A percentile compares a stretch with the other conserved stretches of the same genome.
phyloP scores from a whole-genome alignment of 495 filamentous ascomycete species.

The Jackrogersella multiformis region DNA sequence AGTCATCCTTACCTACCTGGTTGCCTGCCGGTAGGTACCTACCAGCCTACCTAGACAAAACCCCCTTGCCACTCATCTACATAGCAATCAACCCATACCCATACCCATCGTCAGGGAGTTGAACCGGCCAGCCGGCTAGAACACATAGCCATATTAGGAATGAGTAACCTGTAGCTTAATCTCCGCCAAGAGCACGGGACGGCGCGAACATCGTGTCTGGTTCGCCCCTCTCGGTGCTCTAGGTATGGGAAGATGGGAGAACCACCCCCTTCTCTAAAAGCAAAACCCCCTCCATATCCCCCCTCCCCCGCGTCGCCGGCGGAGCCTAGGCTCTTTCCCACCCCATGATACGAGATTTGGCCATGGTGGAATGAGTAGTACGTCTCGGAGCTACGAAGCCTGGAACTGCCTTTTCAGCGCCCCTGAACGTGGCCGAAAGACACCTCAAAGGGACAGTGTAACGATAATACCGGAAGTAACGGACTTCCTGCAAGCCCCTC shows the following conservation, averaged over 20 bases:
- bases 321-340: constrained; percentile 18
- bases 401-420: constrained; percentile 22
- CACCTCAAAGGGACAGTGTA: constrained; percentile 27
- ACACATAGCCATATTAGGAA: constrained; percentile 38
- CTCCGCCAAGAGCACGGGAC: constrained; percentile 16
- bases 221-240: constrained; percentile 8
- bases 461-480: constrained; percentile 43
- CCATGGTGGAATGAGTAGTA: constrained; percentile 20
- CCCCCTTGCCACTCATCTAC: constrained; percentile 21
- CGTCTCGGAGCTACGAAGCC: constrained; percentile 22
- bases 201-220: constrained; percentile 14
- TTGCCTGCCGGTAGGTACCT: no score
- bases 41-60: no score
- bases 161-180: constrained; percentile 39
- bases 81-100: neutral
- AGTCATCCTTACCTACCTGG: constrained; percentile 9
- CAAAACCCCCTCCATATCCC: no score
- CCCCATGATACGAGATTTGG: constrained; percentile 33
- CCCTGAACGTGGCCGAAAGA: constrained; percentile 33
- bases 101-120: constrained; percentile 12
- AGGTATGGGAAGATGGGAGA: constrained; percentile 10
- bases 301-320: constrained; percentile 39
- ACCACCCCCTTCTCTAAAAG: neutral
- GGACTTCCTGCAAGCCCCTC: constrained; percentile 41
- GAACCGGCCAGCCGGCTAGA: neutral